Evolutionary conservation across 1,284 basidiomycete genomes (phyloP), one percentile per base, ranked within the genome.

Genomic region (Amylostereum chailletii): DNA sequence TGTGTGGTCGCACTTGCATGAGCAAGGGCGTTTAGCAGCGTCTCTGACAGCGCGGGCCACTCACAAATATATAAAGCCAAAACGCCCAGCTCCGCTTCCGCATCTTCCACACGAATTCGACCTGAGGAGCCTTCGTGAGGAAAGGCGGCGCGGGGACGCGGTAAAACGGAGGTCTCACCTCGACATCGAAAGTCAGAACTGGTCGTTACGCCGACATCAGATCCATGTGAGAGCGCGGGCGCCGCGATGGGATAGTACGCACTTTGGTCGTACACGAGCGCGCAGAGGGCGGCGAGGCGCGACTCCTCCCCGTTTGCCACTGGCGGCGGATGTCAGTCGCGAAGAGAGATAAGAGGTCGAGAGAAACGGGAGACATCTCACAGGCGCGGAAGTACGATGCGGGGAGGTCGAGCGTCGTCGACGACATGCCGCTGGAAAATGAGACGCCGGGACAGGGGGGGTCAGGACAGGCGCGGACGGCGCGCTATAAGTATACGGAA

Each of bases 1-100:
- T 60, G 45, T 10, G 3, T 19, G 31, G 29, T 31, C 30, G 43
- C 6, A 41, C 31, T n/a, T 31, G 8, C 2, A 30, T 5, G 19
- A 19, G 19, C 19, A 19, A 19, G 19, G 19, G 19, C 19, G 19
- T 19, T 19, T 19, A 19, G 19, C 19, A 19, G 19, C 19, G 19
- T 19, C 19, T 19, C 19, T 1, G 19, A 19, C 19, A 33, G 6
- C 33, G n/a, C 9, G 30, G 10, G 11, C 10, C 59, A 36, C 19
- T 19, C 46, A 61, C 60, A 45, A 62, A 57, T 29, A 57, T 30
- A 41, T 59, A 62, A 4, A 62, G 47, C 45, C 50, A 58, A n/a
- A 58, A 58, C 3, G 51, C 52, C 39, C 54, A 54, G 30, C 52
- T 56, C 37, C 46, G 51, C 51, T 55, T 56, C 39, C 47, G 51